Percentiles rank a stretch among this genome's conserved stretches.
Evolutionary conservation across 305 asterid species (phyloP).

Genomic region (Fraxinus greggii): DNA sequence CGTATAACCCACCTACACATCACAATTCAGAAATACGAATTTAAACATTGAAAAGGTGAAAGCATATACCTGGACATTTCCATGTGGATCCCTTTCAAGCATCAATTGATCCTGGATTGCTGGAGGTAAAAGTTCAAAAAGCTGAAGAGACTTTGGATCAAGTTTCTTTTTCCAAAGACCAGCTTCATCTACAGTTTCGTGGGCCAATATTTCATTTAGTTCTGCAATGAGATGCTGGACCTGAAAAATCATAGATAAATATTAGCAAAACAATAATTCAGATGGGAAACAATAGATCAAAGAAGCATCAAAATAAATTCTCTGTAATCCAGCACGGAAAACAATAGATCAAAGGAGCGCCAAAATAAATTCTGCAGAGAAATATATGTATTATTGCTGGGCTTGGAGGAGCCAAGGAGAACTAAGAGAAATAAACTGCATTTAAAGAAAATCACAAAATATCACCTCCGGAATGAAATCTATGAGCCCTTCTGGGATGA

Average conservation of each 20-base stretch:
- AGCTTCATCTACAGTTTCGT: conserved; percentile 87
- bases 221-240: conserved; percentile 92
- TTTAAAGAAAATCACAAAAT: not conserved
- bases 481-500: conserved; percentile 95
- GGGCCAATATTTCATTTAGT: conserved; percentile 92
- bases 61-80: conserved; percentile 80
- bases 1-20: not conserved
- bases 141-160: conserved; percentile 62
- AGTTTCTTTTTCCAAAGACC: conserved; percentile 88
- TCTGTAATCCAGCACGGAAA: conserved; percentile 8
- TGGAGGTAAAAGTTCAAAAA: conserved; percentile 77
- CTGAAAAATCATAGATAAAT: conserved; percentile 45
- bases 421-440: not conserved
- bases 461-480: conserved; percentile 97
- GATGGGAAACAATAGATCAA: conserved; percentile 1
- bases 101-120: conserved; percentile 91
- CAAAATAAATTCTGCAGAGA: not conserved
- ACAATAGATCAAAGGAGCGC: conserved; percentile 10
- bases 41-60: conserved; percentile 1
- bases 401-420: not conserved
- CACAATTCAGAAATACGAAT: not conserved
- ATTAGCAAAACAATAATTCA: conserved; percentile 5
- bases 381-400: not conserved
- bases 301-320: conserved; percentile 12
- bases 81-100: conserved; percentile 99